These are phyloP conservation scores for Phytophthora chlamydospora DNA, from an alignment of 352 stramenopile species.

Conservation along the genomic window DNA sequence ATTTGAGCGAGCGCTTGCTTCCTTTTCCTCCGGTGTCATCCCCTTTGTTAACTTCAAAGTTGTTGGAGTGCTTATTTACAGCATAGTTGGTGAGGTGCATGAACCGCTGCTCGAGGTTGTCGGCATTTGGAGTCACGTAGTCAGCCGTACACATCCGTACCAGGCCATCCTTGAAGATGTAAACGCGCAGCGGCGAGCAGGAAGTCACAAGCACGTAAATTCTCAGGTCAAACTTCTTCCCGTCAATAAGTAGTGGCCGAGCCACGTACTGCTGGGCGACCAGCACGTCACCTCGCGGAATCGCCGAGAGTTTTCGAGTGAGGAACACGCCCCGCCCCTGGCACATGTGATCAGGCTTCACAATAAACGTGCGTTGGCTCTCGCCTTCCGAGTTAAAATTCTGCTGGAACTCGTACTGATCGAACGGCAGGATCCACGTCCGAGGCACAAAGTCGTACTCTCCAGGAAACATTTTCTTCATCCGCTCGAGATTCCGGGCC, in stretches of 20 bases:
- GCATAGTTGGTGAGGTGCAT: slow-evolving; percentile 95
- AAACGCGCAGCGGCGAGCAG: slow-evolving; percentile 87
- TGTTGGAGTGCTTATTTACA: slow-evolving; percentile 91
- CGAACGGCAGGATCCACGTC: slow-evolving; percentile 97
- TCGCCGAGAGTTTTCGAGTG: slow-evolving; percentile 89
- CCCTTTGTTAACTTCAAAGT: slow-evolving; percentile 87
- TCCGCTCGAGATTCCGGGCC: slow-evolving; percentile 95
- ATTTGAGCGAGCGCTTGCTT: slow-evolving; percentile 90
- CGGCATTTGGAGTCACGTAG: slow-evolving; percentile 84
- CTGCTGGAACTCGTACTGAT: slow-evolving; percentile 92
- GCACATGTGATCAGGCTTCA: slow-evolving; percentile 93
- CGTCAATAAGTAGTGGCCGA: slow-evolving; percentile 76
- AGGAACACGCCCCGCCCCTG: slow-evolving; percentile 95
- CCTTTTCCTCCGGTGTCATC: slow-evolving; percentile 61
- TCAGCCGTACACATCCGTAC: slow-evolving; percentile 90
- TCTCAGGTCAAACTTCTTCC: slow-evolving; percentile 94
- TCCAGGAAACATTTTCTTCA: slow-evolving; percentile 94
- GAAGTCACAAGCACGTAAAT: slow-evolving; percentile 92
- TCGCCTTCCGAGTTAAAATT: slow-evolving; percentile 91
- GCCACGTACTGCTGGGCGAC: slow-evolving; percentile 89
- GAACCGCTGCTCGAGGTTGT: slow-evolving; percentile 89
- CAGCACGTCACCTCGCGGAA: slow-evolving; percentile 87
- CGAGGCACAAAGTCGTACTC: slow-evolving; percentile 95
- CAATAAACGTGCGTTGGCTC: slow-evolving; percentile 94
- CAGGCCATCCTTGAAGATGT: slow-evolving; percentile 92